Evolutionary conservation across 164 flowering plant species (phyloP).

Genomic region (Liquidambar formosana): DNA sequence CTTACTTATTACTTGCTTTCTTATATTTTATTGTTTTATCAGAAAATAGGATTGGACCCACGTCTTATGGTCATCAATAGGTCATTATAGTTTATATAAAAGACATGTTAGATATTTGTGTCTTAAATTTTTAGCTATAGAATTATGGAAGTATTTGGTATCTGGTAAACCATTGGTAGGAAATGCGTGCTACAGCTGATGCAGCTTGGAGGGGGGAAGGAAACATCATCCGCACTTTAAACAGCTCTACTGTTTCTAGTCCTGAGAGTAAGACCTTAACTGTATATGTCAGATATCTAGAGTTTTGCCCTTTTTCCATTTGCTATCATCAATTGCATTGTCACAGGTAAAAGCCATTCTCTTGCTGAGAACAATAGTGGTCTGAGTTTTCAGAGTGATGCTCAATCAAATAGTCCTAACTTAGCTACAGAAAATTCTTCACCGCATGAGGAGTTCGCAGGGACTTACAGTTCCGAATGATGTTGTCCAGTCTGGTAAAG

Average conservation of each 20-base stretch:
- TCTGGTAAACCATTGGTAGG: slow-evolving; percentile 42
- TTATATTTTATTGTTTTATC: background rate
- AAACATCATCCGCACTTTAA: slow-evolving; percentile 28
- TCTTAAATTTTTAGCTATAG: background rate
- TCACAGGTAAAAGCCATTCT: slow-evolving; percentile 38
- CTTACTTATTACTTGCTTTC: background rate
- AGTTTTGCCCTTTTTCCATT: background rate
- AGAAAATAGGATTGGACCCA: background rate
- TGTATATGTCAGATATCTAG: background rate
- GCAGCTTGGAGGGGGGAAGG: slow-evolving; percentile 55
- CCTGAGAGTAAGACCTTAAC: slow-evolving; percentile 40
- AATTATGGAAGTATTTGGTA: slow-evolving; percentile 7
- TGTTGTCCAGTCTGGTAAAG: slow-evolving; percentile 52
- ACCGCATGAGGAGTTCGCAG: slow-evolving; percentile 51
- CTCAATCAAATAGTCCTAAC: slow-evolving; percentile 27
- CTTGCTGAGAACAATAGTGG: slow-evolving; percentile 28
- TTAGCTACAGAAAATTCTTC: slow-evolving; percentile 27
- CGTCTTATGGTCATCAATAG: background rate
- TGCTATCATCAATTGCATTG: slow-evolving; percentile 6
- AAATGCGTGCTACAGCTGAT: slow-evolving; percentile 41
- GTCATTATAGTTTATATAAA: background rate
- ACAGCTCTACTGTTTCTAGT: slow-evolving; percentile 31
- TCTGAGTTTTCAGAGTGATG: slow-evolving; percentile 23
- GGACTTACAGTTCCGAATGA: slow-evolving; percentile 48
- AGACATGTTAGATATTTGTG: background rate